Evolutionary conservation across 1,284 basidiomycete species (phyloP), one percentile per base, ranked within the genome.

Genomic region (Leccinum fallax): DNA sequence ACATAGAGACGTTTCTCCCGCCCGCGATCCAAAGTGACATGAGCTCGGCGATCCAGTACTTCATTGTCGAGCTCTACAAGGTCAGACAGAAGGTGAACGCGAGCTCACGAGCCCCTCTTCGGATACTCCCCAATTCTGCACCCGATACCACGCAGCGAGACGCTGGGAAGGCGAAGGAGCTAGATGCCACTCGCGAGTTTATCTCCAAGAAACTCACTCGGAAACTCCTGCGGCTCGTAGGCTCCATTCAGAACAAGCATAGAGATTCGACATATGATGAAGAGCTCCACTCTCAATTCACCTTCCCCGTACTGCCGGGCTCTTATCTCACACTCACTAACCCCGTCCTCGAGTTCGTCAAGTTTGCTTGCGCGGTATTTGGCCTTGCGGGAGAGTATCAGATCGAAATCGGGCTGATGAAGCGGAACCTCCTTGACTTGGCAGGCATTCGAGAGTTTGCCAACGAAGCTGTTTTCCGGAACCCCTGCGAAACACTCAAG

Each of bases 401-500:
- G 21, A 87, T 94, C 62, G 96, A 99, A 71, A 86, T 98, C 24
- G 92, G 94, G 16, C 80, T 99, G 11, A 78, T 98, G 66, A 94
- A 93, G 74, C 88, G 95, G 43, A 98, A 92, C 73, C 79, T 97
- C 32, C 85, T 99, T 59, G 95, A 98, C 68, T 80, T 98, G 56
- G 85, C 97, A 54, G 89, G 91, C 11, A 85, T 98, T 32, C 86
- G 90, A 63, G 95, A 98, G 74, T 98, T 98, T 74, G 87, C 93
- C 13, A 79, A 79, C 46, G 92, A 94, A 55, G 95, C 95, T 2
- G 76, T 83, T 0, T 98, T 96, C 81, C 86, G 87, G 60, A 97
- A 98, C 72, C 97, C 97, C 0, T 98, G 97, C 79, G 92, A 97
- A 71, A 89, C 94, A 3, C 85, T 98, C 64, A 90, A 91, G 67